These are phyloP conservation scores for Leccinum broughii DNA, from an alignment of 768 basidiomycete species.

Conservation along the genomic window DNA sequence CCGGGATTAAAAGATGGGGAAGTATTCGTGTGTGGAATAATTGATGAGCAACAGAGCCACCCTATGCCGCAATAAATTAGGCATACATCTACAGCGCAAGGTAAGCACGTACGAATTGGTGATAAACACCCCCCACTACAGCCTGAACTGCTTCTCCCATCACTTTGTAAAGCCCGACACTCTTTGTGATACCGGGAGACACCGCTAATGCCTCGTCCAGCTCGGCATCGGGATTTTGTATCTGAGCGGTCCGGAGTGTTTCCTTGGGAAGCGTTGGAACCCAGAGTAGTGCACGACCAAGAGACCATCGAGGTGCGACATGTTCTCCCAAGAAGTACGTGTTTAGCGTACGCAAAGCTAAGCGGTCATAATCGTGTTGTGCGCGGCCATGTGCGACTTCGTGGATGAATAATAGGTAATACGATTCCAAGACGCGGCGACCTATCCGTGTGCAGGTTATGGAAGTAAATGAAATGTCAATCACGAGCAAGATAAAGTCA, in stretches of 20 bases:
- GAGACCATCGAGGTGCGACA: slow-evolving; percentile 72
- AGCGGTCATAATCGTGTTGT: slow-evolving; percentile 56
- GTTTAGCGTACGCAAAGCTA: slow-evolving; percentile 59
- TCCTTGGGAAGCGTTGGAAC: slow-evolving; percentile 52
- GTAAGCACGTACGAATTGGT: slow-evolving; percentile 67
- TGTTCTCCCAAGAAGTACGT: slow-evolving; percentile 72
- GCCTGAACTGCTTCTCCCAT: slow-evolving; percentile 77
- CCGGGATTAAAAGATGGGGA: slow-evolving; percentile 32
- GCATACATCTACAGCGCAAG: slow-evolving; percentile 22
- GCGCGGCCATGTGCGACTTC: slow-evolving; percentile 48
- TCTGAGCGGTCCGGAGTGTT: slow-evolving; percentile 27
- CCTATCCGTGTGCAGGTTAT: slow-evolving; percentile 42
- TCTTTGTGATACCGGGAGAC: slow-evolving; percentile 41
- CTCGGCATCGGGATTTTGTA: slow-evolving; percentile 26
- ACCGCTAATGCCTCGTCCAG: slow-evolving; percentile 29
- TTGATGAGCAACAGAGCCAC: slow-evolving; percentile 35
- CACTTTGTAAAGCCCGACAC: slow-evolving; percentile 74
- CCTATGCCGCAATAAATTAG: slow-evolving; percentile 14
- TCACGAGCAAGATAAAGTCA: background rate
- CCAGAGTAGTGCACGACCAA: slow-evolving; percentile 77
- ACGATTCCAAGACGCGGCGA: slow-evolving; percentile 74
- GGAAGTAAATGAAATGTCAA: background rate
- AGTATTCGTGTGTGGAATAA: slow-evolving; percentile 38
- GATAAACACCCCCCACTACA: slow-evolving; percentile 72
- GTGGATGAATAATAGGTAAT: slow-evolving; percentile 70